Evolutionary conservation across 257 asterid species (phyloP).

Genomic region (Coffea canephora): DNA sequence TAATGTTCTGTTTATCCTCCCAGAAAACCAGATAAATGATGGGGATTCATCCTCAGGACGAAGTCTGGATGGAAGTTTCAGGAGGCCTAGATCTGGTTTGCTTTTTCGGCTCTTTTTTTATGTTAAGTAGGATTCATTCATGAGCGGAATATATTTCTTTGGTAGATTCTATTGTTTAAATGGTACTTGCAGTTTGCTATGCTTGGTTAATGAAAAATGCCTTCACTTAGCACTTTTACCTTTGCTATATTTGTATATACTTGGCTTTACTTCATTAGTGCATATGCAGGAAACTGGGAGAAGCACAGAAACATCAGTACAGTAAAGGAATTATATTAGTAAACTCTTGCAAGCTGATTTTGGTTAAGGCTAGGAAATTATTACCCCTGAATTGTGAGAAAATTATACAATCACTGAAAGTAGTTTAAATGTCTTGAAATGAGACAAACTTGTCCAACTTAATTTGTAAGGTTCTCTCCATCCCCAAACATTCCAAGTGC

Average conservation of each 20-base stretch:
- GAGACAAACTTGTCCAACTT: background rate
- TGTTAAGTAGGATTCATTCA: background rate
- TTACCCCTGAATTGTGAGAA: too few relatives aligned
- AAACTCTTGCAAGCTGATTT: background rate
- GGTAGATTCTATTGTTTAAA: background rate
- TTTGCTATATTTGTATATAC: background rate
- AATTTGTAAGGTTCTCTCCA: background rate
- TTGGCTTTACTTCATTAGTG: background rate
- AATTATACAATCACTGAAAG: background rate
- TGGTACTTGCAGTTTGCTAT: background rate
- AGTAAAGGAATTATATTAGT: background rate
- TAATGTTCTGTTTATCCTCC: constrained; percentile 5
- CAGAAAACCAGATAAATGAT: constrained; percentile 54
- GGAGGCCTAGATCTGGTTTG: constrained; percentile 59
- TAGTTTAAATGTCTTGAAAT: background rate
- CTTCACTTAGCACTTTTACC: background rate
- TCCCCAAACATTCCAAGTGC: background rate
- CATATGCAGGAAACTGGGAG: background rate
- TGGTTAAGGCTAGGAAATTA: too few relatives aligned
- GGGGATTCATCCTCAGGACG: constrained; percentile 60
- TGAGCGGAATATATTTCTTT: background rate
- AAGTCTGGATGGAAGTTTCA: constrained; percentile 65
- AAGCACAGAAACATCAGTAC: background rate
- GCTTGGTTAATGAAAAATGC: background rate
- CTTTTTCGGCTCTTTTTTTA: constrained; percentile 1